phyloP scores from a whole-genome alignment of 2,329 filamentous ascomycete species.

The Ceratocystis ficicola region DNA sequence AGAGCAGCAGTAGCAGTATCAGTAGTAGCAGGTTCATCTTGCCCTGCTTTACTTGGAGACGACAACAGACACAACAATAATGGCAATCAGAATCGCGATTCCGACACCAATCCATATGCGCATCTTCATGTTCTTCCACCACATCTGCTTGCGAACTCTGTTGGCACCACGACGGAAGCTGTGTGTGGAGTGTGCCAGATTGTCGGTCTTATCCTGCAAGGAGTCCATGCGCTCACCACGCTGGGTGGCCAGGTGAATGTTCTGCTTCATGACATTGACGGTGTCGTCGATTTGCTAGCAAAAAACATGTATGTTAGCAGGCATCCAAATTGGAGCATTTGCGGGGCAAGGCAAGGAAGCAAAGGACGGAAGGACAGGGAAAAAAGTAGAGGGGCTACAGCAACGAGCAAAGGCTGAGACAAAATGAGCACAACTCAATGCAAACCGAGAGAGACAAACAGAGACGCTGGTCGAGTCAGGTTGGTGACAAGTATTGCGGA shows the following conservation, averaged over 20 bases:
- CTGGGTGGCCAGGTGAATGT: slow-evolving; percentile 92
- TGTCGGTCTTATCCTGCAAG: slow-evolving; percentile 88
- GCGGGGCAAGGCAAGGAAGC: not conserved
- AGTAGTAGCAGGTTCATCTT: not conserved
- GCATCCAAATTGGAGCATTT: not conserved
- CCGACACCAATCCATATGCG: slow-evolving; percentile 87
- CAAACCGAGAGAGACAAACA: not conserved
- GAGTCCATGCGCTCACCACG: slow-evolving; percentile 81
- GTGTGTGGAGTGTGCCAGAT: slow-evolving; percentile 82
- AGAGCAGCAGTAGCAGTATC: not conserved
- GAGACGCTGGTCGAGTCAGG: not conserved
- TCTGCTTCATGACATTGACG: slow-evolving; percentile 88
- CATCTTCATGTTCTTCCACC: slow-evolving; percentile 99
- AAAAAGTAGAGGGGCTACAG: not conserved
- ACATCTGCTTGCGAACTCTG: slow-evolving; percentile 94
- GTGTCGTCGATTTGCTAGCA: slow-evolving; percentile 91
- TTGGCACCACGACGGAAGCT: slow-evolving; percentile 95
- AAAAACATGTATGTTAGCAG: slow-evolving; percentile 23
- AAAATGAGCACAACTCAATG: not conserved
- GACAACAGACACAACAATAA: slow-evolving; percentile 82
- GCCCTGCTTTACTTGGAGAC: not conserved
- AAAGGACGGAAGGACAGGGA: not conserved
- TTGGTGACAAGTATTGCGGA: slow-evolving; percentile 7
- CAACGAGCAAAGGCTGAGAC: not conserved
- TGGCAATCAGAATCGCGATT: slow-evolving; percentile 77